These are phyloP conservation scores for Epichloe scottii DNA, from an alignment of 2,329 filamentous ascomycete genomes.

Conservation along the genomic window DNA sequence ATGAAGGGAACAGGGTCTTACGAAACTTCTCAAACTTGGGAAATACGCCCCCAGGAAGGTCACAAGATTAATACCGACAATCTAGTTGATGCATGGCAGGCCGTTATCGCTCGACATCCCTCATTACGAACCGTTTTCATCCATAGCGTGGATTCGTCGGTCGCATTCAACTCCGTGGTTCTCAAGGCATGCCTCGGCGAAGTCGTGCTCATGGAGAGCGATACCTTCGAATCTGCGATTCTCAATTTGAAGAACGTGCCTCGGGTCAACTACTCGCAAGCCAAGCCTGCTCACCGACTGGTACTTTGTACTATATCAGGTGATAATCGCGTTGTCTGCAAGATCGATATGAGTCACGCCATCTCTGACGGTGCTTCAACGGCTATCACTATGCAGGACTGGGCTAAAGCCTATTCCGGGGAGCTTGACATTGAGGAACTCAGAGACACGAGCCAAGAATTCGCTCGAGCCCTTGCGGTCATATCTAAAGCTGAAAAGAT, in stretches of 20 bases:
- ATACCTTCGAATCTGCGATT: neutral
- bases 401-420: conserved; percentile 2
- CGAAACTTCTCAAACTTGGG: conserved; percentile 3
- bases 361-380: conserved; percentile 7
- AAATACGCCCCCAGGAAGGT: neutral
- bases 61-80: neutral
- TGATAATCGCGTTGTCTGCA: conserved; percentile 3
- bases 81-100: conserved; percentile 8
- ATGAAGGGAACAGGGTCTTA: conserved; percentile 4
- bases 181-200: neutral
- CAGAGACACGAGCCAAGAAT: neutral
- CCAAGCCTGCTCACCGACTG: conserved; percentile 3
- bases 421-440: neutral
- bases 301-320: neutral
- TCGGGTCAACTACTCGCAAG: neutral
- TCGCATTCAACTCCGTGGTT: conserved; percentile 5
- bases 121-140: conserved; percentile 8
- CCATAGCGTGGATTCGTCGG: conserved; percentile 1
- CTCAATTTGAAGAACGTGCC: neutral
- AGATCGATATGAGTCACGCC: conserved; percentile 8
- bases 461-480: neutral
- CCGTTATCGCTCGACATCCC: conserved; percentile 6
- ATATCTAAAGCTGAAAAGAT: conserved; percentile 2
- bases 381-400: conserved; percentile 3
- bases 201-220: neutral